Percentiles rank a stretch among this genome's conserved stretches.
Evolutionary conservation across 2,329 filamentous ascomycete genomes (phyloP).

Genomic region (Emergomyces orientalis): DNA sequence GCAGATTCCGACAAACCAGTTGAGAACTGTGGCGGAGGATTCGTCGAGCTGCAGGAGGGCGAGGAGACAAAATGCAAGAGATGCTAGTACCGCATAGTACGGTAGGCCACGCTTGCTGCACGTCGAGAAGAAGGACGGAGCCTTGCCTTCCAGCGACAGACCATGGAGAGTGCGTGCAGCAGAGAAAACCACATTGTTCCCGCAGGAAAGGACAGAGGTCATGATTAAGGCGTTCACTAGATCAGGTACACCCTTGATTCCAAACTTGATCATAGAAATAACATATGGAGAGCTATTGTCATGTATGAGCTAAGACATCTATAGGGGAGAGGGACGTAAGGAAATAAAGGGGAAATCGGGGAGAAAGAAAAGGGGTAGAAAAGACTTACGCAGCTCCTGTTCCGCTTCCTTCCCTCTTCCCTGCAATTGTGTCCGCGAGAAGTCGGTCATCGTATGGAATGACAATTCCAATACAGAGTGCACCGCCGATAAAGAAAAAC

Average conservation of each 20-base stretch:
- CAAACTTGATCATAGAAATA: constrained; percentile 54
- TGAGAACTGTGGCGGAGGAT: constrained; percentile 53
- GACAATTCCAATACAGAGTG: constrained; percentile 58
- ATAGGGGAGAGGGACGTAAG: background rate
- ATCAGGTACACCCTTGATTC: constrained; percentile 52
- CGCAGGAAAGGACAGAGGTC: constrained; percentile 55
- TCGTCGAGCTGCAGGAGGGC: constrained; percentile 62
- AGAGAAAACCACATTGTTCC: constrained; percentile 56
- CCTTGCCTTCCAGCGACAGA: constrained; percentile 55
- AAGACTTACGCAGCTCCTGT: constrained; percentile 46
- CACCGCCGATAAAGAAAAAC: constrained; percentile 61
- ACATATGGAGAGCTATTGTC: constrained; percentile 48
- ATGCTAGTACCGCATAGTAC: constrained; percentile 56
- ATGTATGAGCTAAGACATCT: background rate
- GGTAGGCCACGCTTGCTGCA: constrained; percentile 57
- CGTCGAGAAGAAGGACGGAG: constrained; percentile 36
- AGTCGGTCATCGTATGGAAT: constrained; percentile 56
- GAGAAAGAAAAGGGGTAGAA: background rate
- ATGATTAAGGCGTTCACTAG: constrained; percentile 62
- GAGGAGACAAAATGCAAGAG: constrained; percentile 57
- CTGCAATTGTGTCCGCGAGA: constrained; percentile 47
- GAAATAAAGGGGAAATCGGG: background rate
- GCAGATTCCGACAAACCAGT: constrained; percentile 27
- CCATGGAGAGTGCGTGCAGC: constrained; percentile 56
- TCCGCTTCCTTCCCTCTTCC: constrained; percentile 29